Evolutionary conservation across 352 stramenopile genomes (phyloP), one percentile per base, ranked within the genome.

Genomic region (Phytopythium chamaehyphon): DNA sequence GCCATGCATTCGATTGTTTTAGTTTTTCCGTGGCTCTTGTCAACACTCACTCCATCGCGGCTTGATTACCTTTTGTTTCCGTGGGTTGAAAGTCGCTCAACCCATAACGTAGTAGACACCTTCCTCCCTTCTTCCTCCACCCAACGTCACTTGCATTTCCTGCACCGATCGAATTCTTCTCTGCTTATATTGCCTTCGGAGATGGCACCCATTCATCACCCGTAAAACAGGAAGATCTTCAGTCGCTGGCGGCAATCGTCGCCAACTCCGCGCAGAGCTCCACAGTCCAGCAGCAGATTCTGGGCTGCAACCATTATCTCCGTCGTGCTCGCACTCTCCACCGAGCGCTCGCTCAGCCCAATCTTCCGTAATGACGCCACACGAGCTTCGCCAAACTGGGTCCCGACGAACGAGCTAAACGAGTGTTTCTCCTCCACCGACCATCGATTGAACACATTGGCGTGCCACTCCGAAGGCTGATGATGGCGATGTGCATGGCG

Each of bases 171-270:
- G 40, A 44, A 40, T 33, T 10, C 15, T 46, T 46, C 22, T 46
- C 40, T n/a, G n/a, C n/a, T 16, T 22, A 26, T 46, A 5, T 15
- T 12, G 15, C 38, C 7, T 5, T 26, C 11, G 28, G 5, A 10
- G 28, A 33, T 33, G 28, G 9, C 28, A 10, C 28, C 9, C 28
- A 33, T 74, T 33, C 28, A 33, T 74, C 57, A 91, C 12, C 81
- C 81, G 46, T 82, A 91, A 57, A 85, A 70, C 28, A 92, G 48
- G 57, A 84, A 88, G 45, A 90, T 88, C 61, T 85, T 85, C 19
- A 92, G 66, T 6, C 81, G 76, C 18, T 83, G 66, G 42, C 61
- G 57, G 47, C 68, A 70, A 39, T 84, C 75, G 43, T 89, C 71
- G 42, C 76, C 57, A 7, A 69, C 64, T 10, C 81, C 61, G 47